Evolutionary conservation across 2,329 filamentous ascomycete genomes (phyloP), one percentile per base, ranked within the genome.

Genomic region (Verruconis gallopava): DNA sequence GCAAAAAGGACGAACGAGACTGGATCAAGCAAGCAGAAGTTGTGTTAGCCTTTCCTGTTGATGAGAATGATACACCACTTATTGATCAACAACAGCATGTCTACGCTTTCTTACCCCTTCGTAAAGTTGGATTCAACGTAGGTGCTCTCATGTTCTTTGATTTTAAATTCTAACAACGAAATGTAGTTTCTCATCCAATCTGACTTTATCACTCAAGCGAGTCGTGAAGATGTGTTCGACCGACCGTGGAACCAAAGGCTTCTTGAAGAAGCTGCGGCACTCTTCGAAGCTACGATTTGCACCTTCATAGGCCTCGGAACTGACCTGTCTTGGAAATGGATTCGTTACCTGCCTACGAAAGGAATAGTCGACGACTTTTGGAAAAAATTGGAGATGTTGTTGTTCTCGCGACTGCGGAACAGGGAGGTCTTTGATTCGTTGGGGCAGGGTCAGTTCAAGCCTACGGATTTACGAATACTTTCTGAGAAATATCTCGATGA

Each of bases 351-450:
- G 6, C 28, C 43, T 13, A 45, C 30, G 9, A 19, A 37, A 14
- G 3, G 6, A 14, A 37, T 44, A 4, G 20, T 17, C 3, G 21
- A 37, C 15, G 42, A 22, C 12, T 45, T 38, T 32, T 45, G 43
- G 43, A 38, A 5, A 2, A 14, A n/a, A 2, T 5, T 45, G 6
- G 20, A 19, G 9, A 18, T 20, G 12, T 43, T 5, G 25, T 18
- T 14, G 6, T 35, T 30, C 17, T n/a, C 22, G 42, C 49, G 19
- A 49, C 22, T 1, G 17, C 11, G 5, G 13, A 19, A 15, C 6
- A 54, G 71, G 72, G 34, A 49, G 71, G 1, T 65, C 73, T 13
- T 12, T 45, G 3, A 13, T 11, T 14, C 4, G n/a, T 3, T 12
- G n/a, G 18, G 25, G n/a, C 36, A 21, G 14, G 38, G 42, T 44